phyloP scores from a whole-genome alignment of 2,329 filamentous ascomycete genomes.

The Blastomyces parvus region DNA sequence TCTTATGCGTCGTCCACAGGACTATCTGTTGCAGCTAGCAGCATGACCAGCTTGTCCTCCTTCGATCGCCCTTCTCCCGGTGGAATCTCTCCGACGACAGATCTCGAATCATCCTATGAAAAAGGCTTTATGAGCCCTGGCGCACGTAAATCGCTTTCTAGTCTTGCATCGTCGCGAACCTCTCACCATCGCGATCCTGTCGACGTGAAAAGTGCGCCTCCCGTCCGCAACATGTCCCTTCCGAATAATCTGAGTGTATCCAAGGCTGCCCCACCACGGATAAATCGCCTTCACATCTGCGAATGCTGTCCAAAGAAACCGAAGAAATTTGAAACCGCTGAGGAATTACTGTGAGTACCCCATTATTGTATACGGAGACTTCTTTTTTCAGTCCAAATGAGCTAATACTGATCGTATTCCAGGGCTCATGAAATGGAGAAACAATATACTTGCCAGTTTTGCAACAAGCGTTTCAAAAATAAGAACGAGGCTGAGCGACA shows the following conservation, averaged over 20 bases:
- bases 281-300: slow-evolving; percentile 60
- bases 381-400: neutral
- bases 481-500: slow-evolving; percentile 97
- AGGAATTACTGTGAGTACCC: slow-evolving; percentile 66
- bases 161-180: slow-evolving; percentile 29
- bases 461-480: slow-evolving; percentile 94
- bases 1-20: slow-evolving; percentile 54
- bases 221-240: slow-evolving; percentile 42
- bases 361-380: neutral
- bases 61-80: slow-evolving; percentile 53
- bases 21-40: slow-evolving; percentile 52
- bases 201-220: slow-evolving; percentile 32
- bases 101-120: slow-evolving; percentile 45
- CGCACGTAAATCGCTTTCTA: slow-evolving; percentile 36
- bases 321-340: slow-evolving; percentile 80
- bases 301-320: slow-evolving; percentile 96
- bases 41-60: slow-evolving; percentile 55
- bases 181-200: slow-evolving; percentile 28
- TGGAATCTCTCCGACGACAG: slow-evolving; percentile 49
- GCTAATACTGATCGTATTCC: slow-evolving; percentile 7
- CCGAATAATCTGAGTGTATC: slow-evolving; percentile 25
- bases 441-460: slow-evolving; percentile 88
- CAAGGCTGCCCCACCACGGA: slow-evolving; percentile 34
- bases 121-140: slow-evolving; percentile 42
- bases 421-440: slow-evolving; percentile 90